Evolutionary conservation across 257 asterid species (phyloP).

Genomic region (Eucommia ulmoides): DNA sequence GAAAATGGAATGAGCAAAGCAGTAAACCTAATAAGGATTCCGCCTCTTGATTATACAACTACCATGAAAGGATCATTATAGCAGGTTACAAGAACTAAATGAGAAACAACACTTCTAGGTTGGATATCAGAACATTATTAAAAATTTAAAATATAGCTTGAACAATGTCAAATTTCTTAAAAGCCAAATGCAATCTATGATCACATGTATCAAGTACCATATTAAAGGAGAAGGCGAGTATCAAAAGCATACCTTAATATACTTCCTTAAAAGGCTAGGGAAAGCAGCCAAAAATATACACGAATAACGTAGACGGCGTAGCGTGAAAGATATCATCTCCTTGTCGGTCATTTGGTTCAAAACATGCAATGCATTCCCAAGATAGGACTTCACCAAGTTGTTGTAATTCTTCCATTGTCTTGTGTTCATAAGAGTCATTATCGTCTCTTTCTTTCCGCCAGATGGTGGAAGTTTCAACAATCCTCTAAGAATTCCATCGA

Average conservation of each 20-base stretch:
- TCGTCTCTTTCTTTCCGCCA: slow-evolving; percentile 60
- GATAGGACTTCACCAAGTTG: slow-evolving; percentile 88
- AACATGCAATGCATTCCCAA: slow-evolving; percentile 78
- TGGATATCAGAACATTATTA: no score
- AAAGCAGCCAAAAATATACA: slow-evolving; percentile 70
- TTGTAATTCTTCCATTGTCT: slow-evolving; percentile 71
- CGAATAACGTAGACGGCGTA: slow-evolving; percentile 57
- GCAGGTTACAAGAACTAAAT: no score
- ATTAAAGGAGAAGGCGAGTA: no score
- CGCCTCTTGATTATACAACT: no score
- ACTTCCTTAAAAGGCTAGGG: slow-evolving; percentile 81
- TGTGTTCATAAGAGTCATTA: slow-evolving; percentile 42
- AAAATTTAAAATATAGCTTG: no score
- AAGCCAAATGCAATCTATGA: no score
- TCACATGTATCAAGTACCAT: no score
- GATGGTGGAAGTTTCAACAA: slow-evolving; percentile 51
- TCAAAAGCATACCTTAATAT: slow-evolving; percentile 70
- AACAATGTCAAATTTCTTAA: no score
- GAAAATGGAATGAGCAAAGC: no score
- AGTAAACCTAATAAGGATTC: neutral
- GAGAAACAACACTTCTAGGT: no score
- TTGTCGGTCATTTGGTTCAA: slow-evolving; percentile 90
- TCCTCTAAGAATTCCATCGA: slow-evolving; percentile 80
- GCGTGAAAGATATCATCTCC: slow-evolving; percentile 75
- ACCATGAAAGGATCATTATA: no score